Evolutionary conservation across 2,329 filamentous ascomycete species (phyloP), one percentile per base, ranked within the genome.

Genomic region (Bipolaris zeicola): DNA sequence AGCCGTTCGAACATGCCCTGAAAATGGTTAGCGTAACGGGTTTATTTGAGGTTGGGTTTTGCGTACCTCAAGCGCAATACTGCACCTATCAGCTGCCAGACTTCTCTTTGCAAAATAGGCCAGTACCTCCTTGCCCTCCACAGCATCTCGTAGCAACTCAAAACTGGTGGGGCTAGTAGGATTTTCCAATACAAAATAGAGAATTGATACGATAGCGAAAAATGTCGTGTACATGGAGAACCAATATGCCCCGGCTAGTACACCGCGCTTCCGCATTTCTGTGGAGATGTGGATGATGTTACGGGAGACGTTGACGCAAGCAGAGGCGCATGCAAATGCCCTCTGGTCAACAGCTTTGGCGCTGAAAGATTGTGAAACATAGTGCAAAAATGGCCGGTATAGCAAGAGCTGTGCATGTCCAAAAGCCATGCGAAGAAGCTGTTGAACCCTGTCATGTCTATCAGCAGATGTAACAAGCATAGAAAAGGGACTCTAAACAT

Each of bases 31-130:
- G 63, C 46, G 24, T 54, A 31, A 28, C 16, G 6, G 43, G 24
- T 42, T 36, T 10, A 18, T 7, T 14, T 18, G 18, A 41, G 7
- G 22, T 31, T 8, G 20, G 10, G 14, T 36, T 34, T 5, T 78
- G 33, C 86, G 75, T 82, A 94, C 91, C 71, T 87, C 85, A 26
- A 99, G 82, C 38, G 91, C 89, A 43, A 82, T 83, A 1, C 90
- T 91, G 68, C 96, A 95, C 59, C 91, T 84, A 72, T 97, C 92
- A 3, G 95, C 95, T 34, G 93, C 92, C 82, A 96, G 84, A 70
- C 92, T 97, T 67, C 89, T 89, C 67, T 90, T 87, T 2, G 92
- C 89, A 55, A 98, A 82, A 14, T 87, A 87, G 48, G 87, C 86
- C 58, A 98, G 85, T 60, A 93, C 91, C 62, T 94, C 89, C 69